These are phyloP conservation scores for Suhomyces maxii DNA, from an alignment of 1,139 yeast species.

Conservation along the genomic window DNA sequence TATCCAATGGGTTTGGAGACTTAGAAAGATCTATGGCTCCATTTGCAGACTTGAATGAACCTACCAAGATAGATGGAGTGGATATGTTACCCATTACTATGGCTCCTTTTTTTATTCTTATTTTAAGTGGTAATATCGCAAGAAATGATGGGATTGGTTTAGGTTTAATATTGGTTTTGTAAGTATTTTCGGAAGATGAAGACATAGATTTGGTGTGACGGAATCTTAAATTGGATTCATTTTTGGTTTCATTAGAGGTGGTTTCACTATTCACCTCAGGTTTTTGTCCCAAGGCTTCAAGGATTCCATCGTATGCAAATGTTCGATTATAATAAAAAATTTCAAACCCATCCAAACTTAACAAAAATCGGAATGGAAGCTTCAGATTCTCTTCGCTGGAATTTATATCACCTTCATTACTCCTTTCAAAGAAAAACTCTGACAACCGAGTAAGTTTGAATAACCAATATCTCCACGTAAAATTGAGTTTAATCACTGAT, in stretches of 20 bases:
- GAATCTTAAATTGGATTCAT: slow-evolving; percentile 5
- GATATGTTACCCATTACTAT: slow-evolving; percentile 74
- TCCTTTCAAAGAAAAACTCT: slow-evolving; percentile 30
- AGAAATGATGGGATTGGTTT: slow-evolving; percentile 20
- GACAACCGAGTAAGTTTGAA: slow-evolving; percentile 52
- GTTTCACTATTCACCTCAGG: slow-evolving; percentile 3
- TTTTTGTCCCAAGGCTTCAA: slow-evolving; percentile 37
- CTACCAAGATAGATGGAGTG: slow-evolving; percentile 71
- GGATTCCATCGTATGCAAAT: slow-evolving; percentile 68
- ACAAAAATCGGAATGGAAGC: slow-evolving; percentile 59
- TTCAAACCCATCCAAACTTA: slow-evolving; percentile 76
- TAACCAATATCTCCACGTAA: slow-evolving; percentile 92
- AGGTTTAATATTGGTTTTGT: background rate
- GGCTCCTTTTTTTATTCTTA: slow-evolving; percentile 67
- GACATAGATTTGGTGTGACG: slow-evolving; percentile 1
- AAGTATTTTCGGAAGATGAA: slow-evolving; percentile 1
- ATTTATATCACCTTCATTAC: slow-evolving; percentile 21
- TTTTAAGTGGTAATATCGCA: slow-evolving; percentile 56
- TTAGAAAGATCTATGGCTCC: slow-evolving; percentile 60
- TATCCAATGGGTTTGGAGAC: slow-evolving; percentile 54
- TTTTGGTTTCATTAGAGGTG: slow-evolving; percentile 2
- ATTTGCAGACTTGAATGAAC: slow-evolving; percentile 56
- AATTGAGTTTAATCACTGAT: slow-evolving; percentile 64
- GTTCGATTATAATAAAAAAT: slow-evolving; percentile 78
- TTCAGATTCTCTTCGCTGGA: slow-evolving; percentile 13